Conservation (phyloP, 495 filamentous ascomycete genomes). For the Hypoxylon fuscum region DNA sequence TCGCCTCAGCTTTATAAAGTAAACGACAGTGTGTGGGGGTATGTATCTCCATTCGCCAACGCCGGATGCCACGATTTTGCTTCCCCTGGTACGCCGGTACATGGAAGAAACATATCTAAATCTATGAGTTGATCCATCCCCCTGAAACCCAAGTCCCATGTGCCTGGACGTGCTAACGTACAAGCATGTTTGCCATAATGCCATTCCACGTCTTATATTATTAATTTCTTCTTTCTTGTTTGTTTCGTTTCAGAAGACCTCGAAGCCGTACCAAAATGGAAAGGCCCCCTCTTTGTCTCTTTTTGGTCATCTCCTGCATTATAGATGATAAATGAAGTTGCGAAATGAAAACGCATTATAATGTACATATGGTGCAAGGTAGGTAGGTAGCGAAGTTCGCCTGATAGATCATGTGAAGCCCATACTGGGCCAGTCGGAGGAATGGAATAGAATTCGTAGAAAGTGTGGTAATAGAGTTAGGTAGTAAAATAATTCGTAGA, state of each 20-base stretch:
- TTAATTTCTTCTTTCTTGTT: background rate
- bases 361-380: slow-evolving; percentile 12
- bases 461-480: background rate
- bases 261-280: background rate
- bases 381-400: slow-evolving; percentile 6
- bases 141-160: slow-evolving; percentile 18
- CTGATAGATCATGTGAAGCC: slow-evolving; percentile 2
- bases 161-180: slow-evolving; percentile 8
- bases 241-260: background rate
- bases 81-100: slow-evolving; percentile 12
- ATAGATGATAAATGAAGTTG: background rate
- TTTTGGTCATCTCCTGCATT: background rate
- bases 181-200: slow-evolving; percentile 17
- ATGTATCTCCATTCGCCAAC: background rate
- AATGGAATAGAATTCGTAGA: slow-evolving; percentile 6
- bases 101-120: slow-evolving; percentile 21
- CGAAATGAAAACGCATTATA: slow-evolving; percentile 25
- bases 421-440: background rate
- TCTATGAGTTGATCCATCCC: slow-evolving; percentile 16
- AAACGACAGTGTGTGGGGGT: too few species aligned
- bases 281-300: background rate
- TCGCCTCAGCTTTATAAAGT: too few species aligned
- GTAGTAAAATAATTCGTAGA: background rate
- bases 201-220: slow-evolving; percentile 17
- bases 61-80: slow-evolving; percentile 1